These are phyloP conservation scores for Capronia americana DNA, from an alignment of 2,329 filamentous ascomycete genomes.

Conservation along the genomic window DNA sequence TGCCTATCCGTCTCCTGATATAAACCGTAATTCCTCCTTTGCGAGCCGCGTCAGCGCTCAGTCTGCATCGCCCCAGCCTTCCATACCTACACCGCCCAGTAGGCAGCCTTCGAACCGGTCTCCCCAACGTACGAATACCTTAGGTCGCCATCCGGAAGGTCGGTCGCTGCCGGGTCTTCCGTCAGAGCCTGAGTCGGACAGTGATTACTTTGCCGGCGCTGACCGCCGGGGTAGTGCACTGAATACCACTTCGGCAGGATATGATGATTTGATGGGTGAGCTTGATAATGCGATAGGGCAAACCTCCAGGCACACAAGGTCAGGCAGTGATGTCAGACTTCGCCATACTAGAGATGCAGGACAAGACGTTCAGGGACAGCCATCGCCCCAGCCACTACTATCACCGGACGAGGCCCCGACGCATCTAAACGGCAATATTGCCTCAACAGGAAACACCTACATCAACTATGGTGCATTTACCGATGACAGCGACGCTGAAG, in stretches of 20 bases:
- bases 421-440: slow-evolving; percentile 58
- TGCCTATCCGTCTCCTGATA: slow-evolving; percentile 34
- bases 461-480: slow-evolving; percentile 58
- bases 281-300: slow-evolving; percentile 58
- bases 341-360: slow-evolving; percentile 27
- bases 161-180: slow-evolving; percentile 66
- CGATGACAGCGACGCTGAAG: slow-evolving; percentile 88
- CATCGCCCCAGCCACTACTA: slow-evolving; percentile 39
- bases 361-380: slow-evolving; percentile 36
- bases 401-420: slow-evolving; percentile 54
- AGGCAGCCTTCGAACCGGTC: slow-evolving; percentile 59
- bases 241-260: slow-evolving; percentile 50
- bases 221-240: slow-evolving; percentile 37
- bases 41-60: slow-evolving; percentile 42
- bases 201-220: slow-evolving; percentile 40
- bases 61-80: slow-evolving; percentile 46
- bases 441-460: slow-evolving; percentile 53
- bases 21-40: slow-evolving; percentile 37
- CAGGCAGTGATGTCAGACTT: slow-evolving; percentile 26
- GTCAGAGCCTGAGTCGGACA: slow-evolving; percentile 50
- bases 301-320: slow-evolving; percentile 25
- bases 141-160: slow-evolving; percentile 62
- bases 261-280: slow-evolving; percentile 65
- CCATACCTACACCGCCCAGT: slow-evolving; percentile 57
- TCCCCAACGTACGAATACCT: slow-evolving; percentile 59